Evolutionary conservation across 768 basidiomycete species (phyloP), one percentile per base, ranked within the genome.

Genomic region (Vararia minispora): DNA sequence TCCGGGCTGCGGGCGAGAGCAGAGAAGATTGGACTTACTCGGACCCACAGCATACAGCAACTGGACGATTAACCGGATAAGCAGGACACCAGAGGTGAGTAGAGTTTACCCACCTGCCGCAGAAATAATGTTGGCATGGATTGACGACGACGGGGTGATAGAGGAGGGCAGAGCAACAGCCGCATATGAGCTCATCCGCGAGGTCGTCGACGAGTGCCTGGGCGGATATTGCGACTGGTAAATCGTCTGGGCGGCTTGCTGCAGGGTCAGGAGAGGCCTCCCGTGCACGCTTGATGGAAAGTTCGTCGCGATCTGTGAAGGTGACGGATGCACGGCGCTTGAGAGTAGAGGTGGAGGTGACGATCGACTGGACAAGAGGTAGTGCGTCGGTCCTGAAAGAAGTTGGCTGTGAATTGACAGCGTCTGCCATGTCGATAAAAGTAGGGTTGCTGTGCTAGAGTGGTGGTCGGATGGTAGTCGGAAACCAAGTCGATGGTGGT

Each of bases 51-150:
- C 1, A 74, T 65, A 54, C 80, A 82, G 56, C 86, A 89, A 53
- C 86, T 89, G 44, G 10, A 31, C 22, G 8, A 39, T 51, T 21
- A 1, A 28, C n/a, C 16, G 24, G 16, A 25, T 43, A 20, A 46
- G 36, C 25, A 11, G 8, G 13, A 38, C 13, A 29, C 18, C 21
- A 14, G n/a, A 4, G 16, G 22, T 21, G 20, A 29, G 35, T 30
- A 9, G 30, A 43, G 40, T 30, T 34, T 34, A 49, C 61, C 42
- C 58, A 86, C 84, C 86, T 87, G 58, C 87, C 87, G 52, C 87
- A 90, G 54, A 88, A 89, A 67, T 83, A 87, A 65, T 90, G 87
- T 49, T 88, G 83, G 56, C 87, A 90, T 22, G 87, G 87, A 25
- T 71, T 67, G 36, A 90, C 82, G 21, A 87, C 63, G 12, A 90